phyloP scores from a whole-genome alignment of 2,329 filamentous ascomycete genomes.

The Ramularia collo-cygni region DNA sequence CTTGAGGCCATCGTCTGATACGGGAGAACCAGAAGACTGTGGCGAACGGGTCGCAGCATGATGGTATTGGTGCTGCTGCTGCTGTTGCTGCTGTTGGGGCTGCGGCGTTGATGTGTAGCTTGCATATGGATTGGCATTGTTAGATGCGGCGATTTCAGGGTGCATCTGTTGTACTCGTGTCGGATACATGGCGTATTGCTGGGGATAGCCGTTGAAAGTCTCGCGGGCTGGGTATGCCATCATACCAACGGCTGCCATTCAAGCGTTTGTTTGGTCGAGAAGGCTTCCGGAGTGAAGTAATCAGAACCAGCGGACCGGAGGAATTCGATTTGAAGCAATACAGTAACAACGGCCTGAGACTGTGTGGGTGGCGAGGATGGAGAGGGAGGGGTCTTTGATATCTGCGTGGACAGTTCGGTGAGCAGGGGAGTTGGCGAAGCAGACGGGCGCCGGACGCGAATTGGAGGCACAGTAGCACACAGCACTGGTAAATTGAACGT shows the following conservation, averaged over 20 bases:
- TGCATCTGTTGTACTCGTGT: conserved; percentile 19
- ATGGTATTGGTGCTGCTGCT: conserved; percentile 3
- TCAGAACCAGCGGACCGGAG: conserved; percentile 3
- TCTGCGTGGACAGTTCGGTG: conserved; percentile 1
- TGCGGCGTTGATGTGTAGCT: conserved; percentile 12
- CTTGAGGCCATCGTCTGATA: conserved; percentile 43
- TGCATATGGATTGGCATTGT: conserved; percentile 20
- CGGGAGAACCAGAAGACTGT: conserved; percentile 17
- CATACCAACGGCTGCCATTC: conserved; percentile 26
- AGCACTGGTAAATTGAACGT: conserved; percentile 17
- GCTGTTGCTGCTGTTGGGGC: conserved; percentile 7
- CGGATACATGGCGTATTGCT: conserved; percentile 24
- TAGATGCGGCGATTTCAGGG: conserved; percentile 11
- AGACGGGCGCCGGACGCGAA: conserved; percentile 9
- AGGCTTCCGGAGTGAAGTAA: background rate
- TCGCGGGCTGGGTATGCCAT: conserved; percentile 27
- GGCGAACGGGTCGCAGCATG: conserved; percentile 13
- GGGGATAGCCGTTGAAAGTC: conserved; percentile 22
- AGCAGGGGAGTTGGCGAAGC: conserved; percentile 1
- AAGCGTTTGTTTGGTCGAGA: conserved; percentile 3
- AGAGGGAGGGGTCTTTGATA: background rate
- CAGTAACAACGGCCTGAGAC: background rate
- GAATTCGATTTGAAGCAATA: background rate
- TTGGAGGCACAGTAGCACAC: conserved; percentile 15
- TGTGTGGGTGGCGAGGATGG: background rate